phyloP scores from a whole-genome alignment of 202 grass and related monocot genomes.

The Panicum virgatum region DNA sequence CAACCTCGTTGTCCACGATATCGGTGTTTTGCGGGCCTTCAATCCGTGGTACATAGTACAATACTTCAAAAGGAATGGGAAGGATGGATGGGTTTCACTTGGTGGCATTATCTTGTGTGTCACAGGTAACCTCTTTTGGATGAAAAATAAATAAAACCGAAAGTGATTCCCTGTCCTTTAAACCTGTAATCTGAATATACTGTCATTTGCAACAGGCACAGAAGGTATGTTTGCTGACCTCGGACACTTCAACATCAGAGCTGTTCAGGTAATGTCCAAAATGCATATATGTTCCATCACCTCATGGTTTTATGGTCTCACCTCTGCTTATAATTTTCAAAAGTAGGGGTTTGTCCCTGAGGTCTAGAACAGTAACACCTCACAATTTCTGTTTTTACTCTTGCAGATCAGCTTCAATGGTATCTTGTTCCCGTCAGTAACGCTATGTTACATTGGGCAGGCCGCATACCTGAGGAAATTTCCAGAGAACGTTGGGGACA shows the following conservation, averaged over 20 bases:
- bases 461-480: conserved; percentile 70
- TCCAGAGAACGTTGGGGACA: conserved; percentile 47
- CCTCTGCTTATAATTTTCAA: not conserved
- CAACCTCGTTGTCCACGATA: conserved; percentile 61
- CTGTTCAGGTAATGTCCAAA: conserved; percentile 66
- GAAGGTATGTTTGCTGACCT: conserved; percentile 95
- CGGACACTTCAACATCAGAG: conserved; percentile 77
- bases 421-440: conserved; percentile 68
- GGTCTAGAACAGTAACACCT: not conserved
- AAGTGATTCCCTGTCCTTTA: not conserved
- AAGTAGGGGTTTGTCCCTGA: not conserved
- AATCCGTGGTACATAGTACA: conserved; percentile 76
- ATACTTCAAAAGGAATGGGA: conserved; percentile 82
- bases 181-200: conserved; percentile 27
- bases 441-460: conserved; percentile 76
- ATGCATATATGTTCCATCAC: not conserved
- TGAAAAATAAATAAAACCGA: conserved; percentile 10
- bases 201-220: conserved; percentile 55
- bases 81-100: conserved; percentile 75
- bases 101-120: conserved; percentile 73
- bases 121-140: conserved; percentile 55
- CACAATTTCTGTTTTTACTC: conserved; percentile 1
- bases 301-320: not conserved
- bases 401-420: conserved; percentile 69
- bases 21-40: conserved; percentile 58